Evolutionary conservation across 225 moss, liverwort and hornwort genomes (phyloP).

Genomic region (Physcomitrium patens): DNA sequence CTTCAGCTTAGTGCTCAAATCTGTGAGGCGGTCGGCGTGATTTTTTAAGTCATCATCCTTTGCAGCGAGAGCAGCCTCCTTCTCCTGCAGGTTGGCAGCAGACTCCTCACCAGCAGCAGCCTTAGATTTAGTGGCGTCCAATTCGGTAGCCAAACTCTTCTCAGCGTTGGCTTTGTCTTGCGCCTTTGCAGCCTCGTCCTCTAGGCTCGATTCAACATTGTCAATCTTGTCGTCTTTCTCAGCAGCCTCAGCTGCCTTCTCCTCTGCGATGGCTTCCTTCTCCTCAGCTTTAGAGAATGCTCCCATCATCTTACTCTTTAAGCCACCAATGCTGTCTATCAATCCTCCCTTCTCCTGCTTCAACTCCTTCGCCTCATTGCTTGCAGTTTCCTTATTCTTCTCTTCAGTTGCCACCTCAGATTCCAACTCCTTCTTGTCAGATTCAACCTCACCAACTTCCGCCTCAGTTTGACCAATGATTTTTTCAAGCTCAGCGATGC

Average conservation of each 20-base stretch:
- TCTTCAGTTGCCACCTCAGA: conserved; percentile 27
- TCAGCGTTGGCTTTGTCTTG: conserved; percentile 11
- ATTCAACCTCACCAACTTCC: conserved; percentile 10
- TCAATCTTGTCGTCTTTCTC: neutral
- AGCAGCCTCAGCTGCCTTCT: conserved; percentile 35
- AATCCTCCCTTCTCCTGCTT: conserved; percentile 53
- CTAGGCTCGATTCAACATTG: conserved; percentile 9
- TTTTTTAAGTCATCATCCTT: conserved; percentile 35
- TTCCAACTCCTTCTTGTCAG: conserved; percentile 30
- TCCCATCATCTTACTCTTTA: conserved; percentile 51
- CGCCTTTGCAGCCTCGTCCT: conserved; percentile 23
- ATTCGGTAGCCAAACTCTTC: conserved; percentile 29
- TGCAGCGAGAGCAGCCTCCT: conserved; percentile 45
- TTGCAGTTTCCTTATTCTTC: conserved; percentile 27
- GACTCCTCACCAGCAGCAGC: conserved; percentile 41
- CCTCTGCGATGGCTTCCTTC: conserved; percentile 36
- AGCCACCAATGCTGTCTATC: conserved; percentile 35
- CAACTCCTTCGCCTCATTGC: conserved; percentile 37
- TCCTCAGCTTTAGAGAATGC: conserved; percentile 45
- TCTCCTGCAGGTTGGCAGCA: conserved; percentile 36
- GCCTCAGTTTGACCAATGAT: conserved; percentile 34
- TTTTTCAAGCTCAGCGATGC: conserved; percentile 51
- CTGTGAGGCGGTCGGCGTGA: conserved; percentile 41
- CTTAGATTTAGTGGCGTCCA: conserved; percentile 41
- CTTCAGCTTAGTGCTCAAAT: conserved; percentile 47